phyloP scores from a whole-genome alignment of 768 basidiomycete species.

The Calocera cornea region DNA sequence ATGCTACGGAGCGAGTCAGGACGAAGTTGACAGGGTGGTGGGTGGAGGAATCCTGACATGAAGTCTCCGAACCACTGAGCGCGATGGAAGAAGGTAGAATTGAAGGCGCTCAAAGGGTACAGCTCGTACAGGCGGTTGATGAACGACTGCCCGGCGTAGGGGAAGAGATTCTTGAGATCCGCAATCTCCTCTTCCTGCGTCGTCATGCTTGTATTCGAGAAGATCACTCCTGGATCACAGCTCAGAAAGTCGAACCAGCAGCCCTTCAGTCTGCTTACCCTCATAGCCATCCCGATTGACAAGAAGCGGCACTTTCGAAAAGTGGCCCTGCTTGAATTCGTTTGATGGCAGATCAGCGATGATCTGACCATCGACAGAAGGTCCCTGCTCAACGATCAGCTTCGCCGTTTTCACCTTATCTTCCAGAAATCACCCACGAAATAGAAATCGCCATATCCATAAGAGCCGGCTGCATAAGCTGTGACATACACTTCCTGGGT shows the following conservation, averaged over 20 bases:
- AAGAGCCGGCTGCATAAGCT: neutral
- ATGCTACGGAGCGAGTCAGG: neutral
- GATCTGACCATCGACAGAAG: neutral
- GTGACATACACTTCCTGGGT: neutral
- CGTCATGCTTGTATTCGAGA: neutral
- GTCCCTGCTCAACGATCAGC: neutral
- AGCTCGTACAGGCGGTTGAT: neutral
- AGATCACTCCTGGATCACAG: neutral
- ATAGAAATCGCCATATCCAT: neutral
- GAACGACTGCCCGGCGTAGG: neutral
- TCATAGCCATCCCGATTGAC: neutral
- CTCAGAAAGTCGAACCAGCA: neutral
- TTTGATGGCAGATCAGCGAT: neutral
- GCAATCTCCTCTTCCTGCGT: neutral
- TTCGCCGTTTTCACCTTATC: neutral
- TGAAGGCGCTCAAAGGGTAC: neutral
- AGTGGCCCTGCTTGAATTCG: conserved; percentile 1
- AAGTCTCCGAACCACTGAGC: neutral
- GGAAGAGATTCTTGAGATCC: neutral
- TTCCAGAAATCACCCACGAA: neutral
- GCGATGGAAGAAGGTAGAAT: neutral
- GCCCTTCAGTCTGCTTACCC: neutral
- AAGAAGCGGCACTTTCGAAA: neutral
- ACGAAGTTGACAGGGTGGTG: too few species aligned
- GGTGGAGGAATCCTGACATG: neutral